phyloP scores from a whole-genome alignment of 2,329 filamentous ascomycete species.

The Cladosporium austrohemisphaericum region DNA sequence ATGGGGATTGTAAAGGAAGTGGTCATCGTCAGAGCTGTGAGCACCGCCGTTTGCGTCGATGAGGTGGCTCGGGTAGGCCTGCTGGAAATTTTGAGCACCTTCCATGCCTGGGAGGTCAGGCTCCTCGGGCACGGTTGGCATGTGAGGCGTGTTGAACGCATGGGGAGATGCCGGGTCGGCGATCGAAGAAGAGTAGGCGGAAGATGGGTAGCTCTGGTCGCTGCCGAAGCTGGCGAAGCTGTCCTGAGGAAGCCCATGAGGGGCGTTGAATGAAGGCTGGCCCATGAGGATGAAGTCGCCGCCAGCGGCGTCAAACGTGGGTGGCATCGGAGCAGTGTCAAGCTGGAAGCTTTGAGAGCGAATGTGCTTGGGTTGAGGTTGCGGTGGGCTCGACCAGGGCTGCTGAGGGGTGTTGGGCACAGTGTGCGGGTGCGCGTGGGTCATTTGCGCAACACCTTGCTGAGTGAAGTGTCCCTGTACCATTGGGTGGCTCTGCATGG shows the following conservation, averaged over 20 bases:
- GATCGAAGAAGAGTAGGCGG: slow-evolving; percentile 47
- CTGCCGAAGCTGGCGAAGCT: slow-evolving; percentile 29
- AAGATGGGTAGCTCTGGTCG: slow-evolving; percentile 47
- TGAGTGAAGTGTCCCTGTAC: slow-evolving; percentile 14
- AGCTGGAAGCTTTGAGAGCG: slow-evolving; percentile 42
- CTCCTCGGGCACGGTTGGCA: slow-evolving; percentile 38
- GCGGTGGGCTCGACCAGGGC: slow-evolving; percentile 34
- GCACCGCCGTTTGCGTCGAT: slow-evolving; percentile 22
- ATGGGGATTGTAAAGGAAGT: slow-evolving; percentile 15
- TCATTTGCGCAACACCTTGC: slow-evolving; percentile 21
- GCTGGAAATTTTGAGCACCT: slow-evolving; percentile 27
- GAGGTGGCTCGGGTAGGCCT: slow-evolving; percentile 26
- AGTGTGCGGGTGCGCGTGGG: slow-evolving; percentile 41
- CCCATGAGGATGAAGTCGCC: slow-evolving; percentile 10
- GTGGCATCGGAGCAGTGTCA: slow-evolving; percentile 50
- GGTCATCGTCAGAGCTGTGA: slow-evolving; percentile 12
- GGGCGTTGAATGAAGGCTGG: slow-evolving; percentile 8
- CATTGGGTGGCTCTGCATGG: slow-evolving; percentile 9
- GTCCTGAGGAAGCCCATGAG: slow-evolving; percentile 11
- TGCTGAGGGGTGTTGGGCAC: slow-evolving; percentile 49
- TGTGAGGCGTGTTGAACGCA: slow-evolving; percentile 34
- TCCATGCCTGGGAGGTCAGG: slow-evolving; percentile 20
- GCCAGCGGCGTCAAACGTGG: slow-evolving; percentile 35
- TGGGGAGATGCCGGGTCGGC: slow-evolving; percentile 46
- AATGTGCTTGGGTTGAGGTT: slow-evolving; percentile 28